Evolutionary conservation across 2,329 filamentous ascomycete genomes (phyloP), one percentile per base, ranked within the genome.

Genomic region (Talaromyces sp.): DNA sequence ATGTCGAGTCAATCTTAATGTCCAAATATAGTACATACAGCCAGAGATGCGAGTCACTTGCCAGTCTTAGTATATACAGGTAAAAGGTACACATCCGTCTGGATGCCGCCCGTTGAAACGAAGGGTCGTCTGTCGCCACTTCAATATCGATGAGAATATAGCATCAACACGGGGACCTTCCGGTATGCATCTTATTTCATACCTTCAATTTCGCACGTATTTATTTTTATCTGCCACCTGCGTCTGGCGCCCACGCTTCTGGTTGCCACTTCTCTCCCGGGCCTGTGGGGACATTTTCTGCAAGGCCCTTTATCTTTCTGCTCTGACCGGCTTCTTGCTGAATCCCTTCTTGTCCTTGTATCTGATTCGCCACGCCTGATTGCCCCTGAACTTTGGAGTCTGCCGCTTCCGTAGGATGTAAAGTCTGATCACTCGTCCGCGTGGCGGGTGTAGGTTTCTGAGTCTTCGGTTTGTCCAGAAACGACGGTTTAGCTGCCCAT

Each of bases 241-340:
- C 69, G 2, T 76, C 75, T 3, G 86, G 86, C 5, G 74, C 79
- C 89, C 89, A 91, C 3, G 86, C 78, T 57, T 85, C 73, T 0
- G 89, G 89, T 75, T 90, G 87, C 87, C 88, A 91, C n/a, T 78
- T 81, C 73, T 90, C 87, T 62, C 87, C 82, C 0, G 87, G 86
- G 0, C 81, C 83, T n/a, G 79, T 79, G n/a, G 75, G 80, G 0
- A 83, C 80, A 68, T 80, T 82, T 35, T 84, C 84, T 87, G 88
- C 90, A 2, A 88, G 87, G 72, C 89, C 72, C 27, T 73, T 70
- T 69, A 49, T 31, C 69, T 69, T 62, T 47, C 58, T 58, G 56
- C 35, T 56, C 37, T 66, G 60, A 62, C 22, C 66, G 50, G 66
- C 65, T 60, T 61, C 61, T 43, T 66, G 63, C 56, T 67, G 61